Conservation (phyloP, 1,284 basidiomycete species). For the Naganishia cerealis region DNA sequence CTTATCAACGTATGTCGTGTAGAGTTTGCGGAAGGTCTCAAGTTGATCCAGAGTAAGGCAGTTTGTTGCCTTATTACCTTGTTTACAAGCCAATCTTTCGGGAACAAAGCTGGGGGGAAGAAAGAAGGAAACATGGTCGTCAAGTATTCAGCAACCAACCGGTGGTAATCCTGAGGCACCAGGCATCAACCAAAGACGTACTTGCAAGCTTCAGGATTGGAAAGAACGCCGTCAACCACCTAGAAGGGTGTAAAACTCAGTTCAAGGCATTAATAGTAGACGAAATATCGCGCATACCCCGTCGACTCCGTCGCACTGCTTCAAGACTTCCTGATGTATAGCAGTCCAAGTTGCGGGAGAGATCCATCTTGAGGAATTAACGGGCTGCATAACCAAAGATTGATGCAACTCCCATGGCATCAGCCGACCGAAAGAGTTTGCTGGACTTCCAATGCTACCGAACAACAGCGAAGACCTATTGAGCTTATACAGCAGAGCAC, state of each 20-base stretch:
- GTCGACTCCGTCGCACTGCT: constrained; percentile 23
- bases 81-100: constrained; percentile 1
- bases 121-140: neutral
- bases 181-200: neutral
- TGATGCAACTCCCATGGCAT: constrained; percentile 21
- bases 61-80: neutral
- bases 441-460: constrained; percentile 7
- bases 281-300: neutral
- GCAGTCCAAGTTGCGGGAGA: constrained; percentile 6
- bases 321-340: constrained; percentile 14
- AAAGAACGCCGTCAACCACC: constrained; percentile 9
- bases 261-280: too few species aligned
- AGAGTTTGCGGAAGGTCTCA: constrained; percentile 20
- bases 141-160: too few species aligned
- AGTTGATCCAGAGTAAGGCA: constrained; percentile 16
- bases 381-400: constrained; percentile 19
- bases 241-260: neutral
- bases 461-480: neutral
- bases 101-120: constrained; percentile 5
- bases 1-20: constrained; percentile 15
- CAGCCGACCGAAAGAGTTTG: constrained; percentile 15
- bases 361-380: constrained; percentile 22
- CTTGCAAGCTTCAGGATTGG: constrained; percentile 17
- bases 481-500: neutral
- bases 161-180: neutral